A percentile compares a stretch with the other conserved stretches of the same genome.
Conservation (phyloP, 2,329 filamentous ascomycete species). For the Sporothrix mexicana region DNA sequence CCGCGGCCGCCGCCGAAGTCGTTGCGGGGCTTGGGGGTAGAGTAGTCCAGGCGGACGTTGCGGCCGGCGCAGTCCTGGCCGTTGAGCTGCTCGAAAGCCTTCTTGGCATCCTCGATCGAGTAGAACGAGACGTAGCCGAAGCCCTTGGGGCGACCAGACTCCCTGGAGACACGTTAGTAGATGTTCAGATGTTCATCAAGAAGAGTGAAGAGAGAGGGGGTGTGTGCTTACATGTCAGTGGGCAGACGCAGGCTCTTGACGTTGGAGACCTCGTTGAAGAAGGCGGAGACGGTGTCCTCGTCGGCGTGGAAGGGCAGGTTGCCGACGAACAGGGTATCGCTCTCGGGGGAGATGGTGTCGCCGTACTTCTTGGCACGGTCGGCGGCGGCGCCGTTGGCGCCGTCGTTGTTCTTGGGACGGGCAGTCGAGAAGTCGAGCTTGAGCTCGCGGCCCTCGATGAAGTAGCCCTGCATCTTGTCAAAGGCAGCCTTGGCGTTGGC, state of each 20-base stretch:
- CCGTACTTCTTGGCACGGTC: slow-evolving; percentile 74
- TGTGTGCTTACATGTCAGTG: slow-evolving; percentile 69
- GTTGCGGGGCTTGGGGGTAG: slow-evolving; percentile 67
- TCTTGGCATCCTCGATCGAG: slow-evolving; percentile 81
- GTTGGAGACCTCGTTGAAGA: slow-evolving; percentile 73
- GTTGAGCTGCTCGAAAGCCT: slow-evolving; percentile 68
- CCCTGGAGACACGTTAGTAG: slow-evolving; percentile 52
- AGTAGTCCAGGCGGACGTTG: slow-evolving; percentile 81
- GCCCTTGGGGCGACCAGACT: slow-evolving; percentile 84
- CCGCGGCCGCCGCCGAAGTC: slow-evolving; percentile 53
- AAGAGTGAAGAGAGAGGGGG: slow-evolving; percentile 41
- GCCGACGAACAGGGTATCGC: slow-evolving; percentile 87
- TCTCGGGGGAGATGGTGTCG: slow-evolving; percentile 78
- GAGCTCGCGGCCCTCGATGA: slow-evolving; percentile 48
- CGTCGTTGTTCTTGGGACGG: slow-evolving; percentile 39
- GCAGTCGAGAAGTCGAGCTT: slow-evolving; percentile 49
- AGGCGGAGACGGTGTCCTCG: slow-evolving; percentile 74
- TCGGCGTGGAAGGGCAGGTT: slow-evolving; percentile 86
- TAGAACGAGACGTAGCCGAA: slow-evolving; percentile 90
- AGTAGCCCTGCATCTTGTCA: slow-evolving; percentile 47
- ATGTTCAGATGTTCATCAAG: not conserved
- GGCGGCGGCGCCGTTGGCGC: slow-evolving; percentile 53
- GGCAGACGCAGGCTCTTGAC: slow-evolving; percentile 84
- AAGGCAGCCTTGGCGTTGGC: slow-evolving; percentile 53
- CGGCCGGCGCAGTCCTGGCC: slow-evolving; percentile 72